phyloP scores from a whole-genome alignment of 768 basidiomycete species.

The Lactarius tabidus region DNA sequence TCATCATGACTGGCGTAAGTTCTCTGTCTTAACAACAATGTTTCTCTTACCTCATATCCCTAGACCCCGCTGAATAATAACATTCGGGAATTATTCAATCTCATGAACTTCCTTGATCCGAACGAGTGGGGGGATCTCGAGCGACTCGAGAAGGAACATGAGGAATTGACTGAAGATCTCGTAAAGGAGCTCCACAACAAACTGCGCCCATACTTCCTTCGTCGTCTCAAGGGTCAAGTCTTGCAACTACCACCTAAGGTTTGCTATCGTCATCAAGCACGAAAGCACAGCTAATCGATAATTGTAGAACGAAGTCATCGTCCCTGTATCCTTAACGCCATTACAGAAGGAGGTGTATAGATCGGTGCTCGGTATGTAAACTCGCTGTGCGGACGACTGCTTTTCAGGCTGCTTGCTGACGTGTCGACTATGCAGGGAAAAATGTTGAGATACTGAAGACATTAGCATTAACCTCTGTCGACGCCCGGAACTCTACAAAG shows the following conservation, averaged over 20 bases:
- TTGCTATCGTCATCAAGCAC: conserved; percentile 8
- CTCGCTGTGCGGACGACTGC: conserved; percentile 17
- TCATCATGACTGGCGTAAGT: conserved; percentile 85
- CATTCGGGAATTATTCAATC: conserved; percentile 91
- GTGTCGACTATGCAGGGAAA: conserved; percentile 44
- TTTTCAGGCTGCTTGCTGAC: conserved; percentile 24
- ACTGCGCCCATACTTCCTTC: conserved; percentile 86
- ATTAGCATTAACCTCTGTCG: conserved; percentile 43
- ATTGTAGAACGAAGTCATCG: conserved; percentile 79
- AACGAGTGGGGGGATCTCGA: conserved; percentile 72
- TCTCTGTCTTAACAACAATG: conserved; percentile 1
- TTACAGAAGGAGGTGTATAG: conserved; percentile 87
- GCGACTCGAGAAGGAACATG: conserved; percentile 67
- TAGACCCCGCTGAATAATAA: conserved; percentile 97
- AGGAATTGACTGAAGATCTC: conserved; percentile 72
- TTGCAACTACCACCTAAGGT: conserved; percentile 91
- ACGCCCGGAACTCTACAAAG: conserved; percentile 32
- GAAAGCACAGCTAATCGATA: neutral
- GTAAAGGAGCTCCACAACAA: conserved; percentile 74
- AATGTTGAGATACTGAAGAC: conserved; percentile 64
- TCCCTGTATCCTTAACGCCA: conserved; percentile 83
- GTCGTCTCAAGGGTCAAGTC: conserved; percentile 91
- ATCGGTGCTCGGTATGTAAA: conserved; percentile 63
- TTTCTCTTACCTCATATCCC: conserved; percentile 8
- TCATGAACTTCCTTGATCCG: conserved; percentile 94